A percentile compares a stretch with the other conserved stretches of the same genome.
phyloP scores from a whole-genome alignment of 2,329 filamentous ascomycete species.

The Paecilomyces formosus region DNA sequence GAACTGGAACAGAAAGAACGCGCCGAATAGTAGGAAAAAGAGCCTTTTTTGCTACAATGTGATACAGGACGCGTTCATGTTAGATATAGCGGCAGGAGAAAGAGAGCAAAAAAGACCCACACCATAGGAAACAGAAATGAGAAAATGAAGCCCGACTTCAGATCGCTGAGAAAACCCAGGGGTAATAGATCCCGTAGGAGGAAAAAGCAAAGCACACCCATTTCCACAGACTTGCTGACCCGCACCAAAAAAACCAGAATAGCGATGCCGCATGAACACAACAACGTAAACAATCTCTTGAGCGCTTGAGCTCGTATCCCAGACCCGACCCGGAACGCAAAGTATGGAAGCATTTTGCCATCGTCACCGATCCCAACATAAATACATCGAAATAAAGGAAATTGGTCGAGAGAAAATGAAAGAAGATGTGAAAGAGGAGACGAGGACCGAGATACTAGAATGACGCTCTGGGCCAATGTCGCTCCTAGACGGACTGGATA shows the following conservation, averaged over 20 bases:
- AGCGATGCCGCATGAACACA: constrained; percentile 1
- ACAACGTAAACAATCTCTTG: background rate
- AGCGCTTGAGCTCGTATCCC: background rate
- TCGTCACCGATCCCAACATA: background rate
- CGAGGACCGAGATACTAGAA: background rate
- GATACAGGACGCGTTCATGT: background rate
- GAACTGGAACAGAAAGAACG: background rate
- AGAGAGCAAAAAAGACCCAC: background rate
- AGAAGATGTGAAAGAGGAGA: background rate
- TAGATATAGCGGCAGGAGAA: background rate
- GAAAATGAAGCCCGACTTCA: background rate
- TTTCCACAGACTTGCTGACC: background rate
- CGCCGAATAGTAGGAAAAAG: background rate
- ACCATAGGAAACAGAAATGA: background rate
- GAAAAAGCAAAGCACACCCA: background rate
- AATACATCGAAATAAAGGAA: background rate
- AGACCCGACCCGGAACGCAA: background rate
- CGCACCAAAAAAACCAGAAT: background rate
- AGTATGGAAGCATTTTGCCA: background rate
- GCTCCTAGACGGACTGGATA: background rate
- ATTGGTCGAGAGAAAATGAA: background rate
- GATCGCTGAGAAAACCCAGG: background rate
- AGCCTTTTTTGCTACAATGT: background rate
- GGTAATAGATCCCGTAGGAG: background rate
- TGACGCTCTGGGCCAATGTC: background rate